phyloP scores from a whole-genome alignment of 768 basidiomycete species.

The Multifurca ochricompacta region DNA sequence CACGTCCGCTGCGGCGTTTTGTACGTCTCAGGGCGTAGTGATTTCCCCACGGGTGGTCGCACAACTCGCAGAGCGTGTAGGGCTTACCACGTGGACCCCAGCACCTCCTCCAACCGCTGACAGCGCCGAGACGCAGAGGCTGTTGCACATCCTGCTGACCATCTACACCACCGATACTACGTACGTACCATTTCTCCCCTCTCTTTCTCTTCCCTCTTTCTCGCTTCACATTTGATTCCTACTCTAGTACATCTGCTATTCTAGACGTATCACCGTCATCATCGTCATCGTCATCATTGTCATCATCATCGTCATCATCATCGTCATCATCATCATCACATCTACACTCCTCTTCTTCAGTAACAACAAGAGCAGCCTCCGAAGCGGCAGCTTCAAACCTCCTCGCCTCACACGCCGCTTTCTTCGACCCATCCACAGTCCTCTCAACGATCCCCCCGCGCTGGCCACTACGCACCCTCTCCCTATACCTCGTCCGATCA shows the following conservation, averaged over 20 bases:
- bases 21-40: constrained; percentile 70
- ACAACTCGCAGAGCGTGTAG: constrained; percentile 40
- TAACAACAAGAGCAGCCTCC: not conserved
- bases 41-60: constrained; percentile 53
- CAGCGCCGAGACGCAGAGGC: constrained; percentile 43
- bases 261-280: not conserved
- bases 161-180: constrained; percentile 75
- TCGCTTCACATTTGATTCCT: not conserved
- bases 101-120: constrained; percentile 36
- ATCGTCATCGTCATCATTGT: not conserved
- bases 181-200: constrained; percentile 18
- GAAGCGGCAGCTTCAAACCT: constrained; percentile 34
- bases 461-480: constrained; percentile 63
- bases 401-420: constrained; percentile 52
- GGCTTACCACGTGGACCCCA: constrained; percentile 46
- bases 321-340: not conserved
- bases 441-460: constrained; percentile 74
- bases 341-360: not conserved
- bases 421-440: constrained; percentile 64
- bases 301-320: not conserved
- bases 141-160: constrained; percentile 66
- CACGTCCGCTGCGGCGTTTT: constrained; percentile 78
- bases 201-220: not conserved
- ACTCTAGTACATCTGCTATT: not conserved
- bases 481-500: constrained; percentile 2